Evolutionary conservation across 1,284 basidiomycete genomes (phyloP).

Genomic region (Takashimella tepidaria): DNA sequence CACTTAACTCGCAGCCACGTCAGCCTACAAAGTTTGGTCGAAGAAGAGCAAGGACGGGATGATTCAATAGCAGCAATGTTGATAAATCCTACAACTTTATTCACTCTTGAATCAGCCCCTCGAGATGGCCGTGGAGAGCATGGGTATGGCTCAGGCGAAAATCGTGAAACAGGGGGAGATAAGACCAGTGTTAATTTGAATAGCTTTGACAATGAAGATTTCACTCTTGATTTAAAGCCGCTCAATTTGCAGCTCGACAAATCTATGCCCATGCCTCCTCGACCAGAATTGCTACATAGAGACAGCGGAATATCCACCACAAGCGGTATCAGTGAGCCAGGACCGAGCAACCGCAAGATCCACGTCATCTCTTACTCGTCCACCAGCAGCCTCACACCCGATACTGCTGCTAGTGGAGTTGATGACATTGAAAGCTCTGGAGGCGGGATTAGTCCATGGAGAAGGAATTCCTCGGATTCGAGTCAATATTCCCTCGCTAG

Average conservation of each 20-base stretch:
- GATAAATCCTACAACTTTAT: too few species aligned
- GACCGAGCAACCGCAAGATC: conserved; percentile 14
- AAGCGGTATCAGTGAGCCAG: not conserved
- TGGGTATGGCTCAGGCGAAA: too few species aligned
- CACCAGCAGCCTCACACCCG: not conserved
- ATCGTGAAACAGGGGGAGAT: too few species aligned
- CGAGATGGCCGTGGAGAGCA: too few species aligned
- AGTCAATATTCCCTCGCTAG: not conserved
- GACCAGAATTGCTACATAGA: not conserved
- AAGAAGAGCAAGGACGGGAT: not conserved
- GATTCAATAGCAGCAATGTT: too few species aligned
- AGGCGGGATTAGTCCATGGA: too few species aligned
- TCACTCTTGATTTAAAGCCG: not conserved
- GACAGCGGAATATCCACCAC: not conserved
- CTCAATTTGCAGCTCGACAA: not conserved
- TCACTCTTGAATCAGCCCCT: too few species aligned
- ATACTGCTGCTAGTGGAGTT: not conserved
- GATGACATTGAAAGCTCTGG: not conserved
- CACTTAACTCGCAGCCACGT: not conserved
- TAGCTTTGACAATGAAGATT: not conserved
- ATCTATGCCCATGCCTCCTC: not conserved
- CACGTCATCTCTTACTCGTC: conserved; percentile 13
- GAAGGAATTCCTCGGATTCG: not conserved
- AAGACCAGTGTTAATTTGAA: too few species aligned
- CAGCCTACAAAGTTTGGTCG: not conserved